Evolutionary conservation across 2,329 filamentous ascomycete species (phyloP).

Genomic region (Ophiostoma australiae): DNA sequence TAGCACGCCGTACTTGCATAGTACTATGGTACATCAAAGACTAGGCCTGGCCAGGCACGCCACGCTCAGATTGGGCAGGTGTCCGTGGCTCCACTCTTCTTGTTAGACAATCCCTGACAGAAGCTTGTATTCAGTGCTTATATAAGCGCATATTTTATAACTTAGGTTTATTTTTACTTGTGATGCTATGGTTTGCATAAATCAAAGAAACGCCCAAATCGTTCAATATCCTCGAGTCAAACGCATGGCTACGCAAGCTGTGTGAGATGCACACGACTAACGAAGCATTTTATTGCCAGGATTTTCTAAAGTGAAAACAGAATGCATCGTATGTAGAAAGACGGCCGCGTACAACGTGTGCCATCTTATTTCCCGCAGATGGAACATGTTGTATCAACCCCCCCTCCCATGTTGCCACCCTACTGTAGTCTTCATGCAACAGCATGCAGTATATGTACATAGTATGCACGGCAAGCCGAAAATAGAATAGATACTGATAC

Average conservation of each 20-base stretch:
- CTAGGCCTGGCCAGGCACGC: constrained; percentile 8
- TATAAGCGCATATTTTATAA: not conserved
- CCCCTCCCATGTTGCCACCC: not conserved
- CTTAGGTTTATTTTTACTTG: too few species aligned
- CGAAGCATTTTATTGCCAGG: not conserved
- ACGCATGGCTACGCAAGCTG: not conserved
- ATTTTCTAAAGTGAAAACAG: too few species aligned
- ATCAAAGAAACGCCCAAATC: not conserved
- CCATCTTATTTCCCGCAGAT: not conserved
- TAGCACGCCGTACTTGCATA: not conserved
- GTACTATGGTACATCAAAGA: not conserved
- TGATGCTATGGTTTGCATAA: not conserved
- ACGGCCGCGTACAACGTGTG: not conserved
- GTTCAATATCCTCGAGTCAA: not conserved
- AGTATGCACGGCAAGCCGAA: not conserved
- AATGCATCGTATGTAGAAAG: not conserved
- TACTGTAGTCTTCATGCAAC: constrained; percentile 1
- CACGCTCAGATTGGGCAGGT: constrained; percentile 11
- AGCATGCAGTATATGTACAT: too few species aligned
- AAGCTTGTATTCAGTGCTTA: not conserved
- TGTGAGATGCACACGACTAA: not conserved
- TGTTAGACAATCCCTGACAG: not conserved
- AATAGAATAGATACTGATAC: not conserved
- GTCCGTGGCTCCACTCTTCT: constrained; percentile 19
- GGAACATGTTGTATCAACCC: not conserved